These are phyloP conservation scores for Alternaria incomplexa DNA, from an alignment of 2,329 filamentous ascomycete genomes.

Conservation along the genomic window DNA sequence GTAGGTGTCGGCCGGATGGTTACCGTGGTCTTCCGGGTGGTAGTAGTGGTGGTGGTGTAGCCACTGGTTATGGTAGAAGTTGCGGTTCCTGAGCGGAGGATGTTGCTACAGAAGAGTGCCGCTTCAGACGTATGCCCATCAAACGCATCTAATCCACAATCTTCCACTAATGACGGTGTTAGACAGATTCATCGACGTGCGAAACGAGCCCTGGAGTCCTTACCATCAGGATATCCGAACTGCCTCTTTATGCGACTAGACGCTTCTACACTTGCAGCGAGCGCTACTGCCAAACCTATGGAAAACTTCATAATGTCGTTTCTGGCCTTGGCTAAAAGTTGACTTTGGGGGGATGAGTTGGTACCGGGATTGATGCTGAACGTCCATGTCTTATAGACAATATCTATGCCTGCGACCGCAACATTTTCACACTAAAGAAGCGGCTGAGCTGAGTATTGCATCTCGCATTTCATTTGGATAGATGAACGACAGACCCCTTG, in stretches of 20 bases:
- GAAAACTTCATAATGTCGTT: constrained; percentile 31
- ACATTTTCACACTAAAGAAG: constrained; percentile 2
- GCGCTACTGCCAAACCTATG: constrained; percentile 26
- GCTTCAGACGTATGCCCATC: constrained; percentile 39
- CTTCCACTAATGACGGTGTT: constrained; percentile 17
- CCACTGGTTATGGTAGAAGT: constrained; percentile 31
- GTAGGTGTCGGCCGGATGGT: constrained; percentile 29
- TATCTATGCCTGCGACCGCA: not conserved
- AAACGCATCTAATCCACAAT: constrained; percentile 40
- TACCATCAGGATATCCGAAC: constrained; percentile 31
- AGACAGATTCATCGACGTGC: not conserved
- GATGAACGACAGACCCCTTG: constrained; percentile 28
- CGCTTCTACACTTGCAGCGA: constrained; percentile 30
- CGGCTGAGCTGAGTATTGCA: constrained; percentile 19
- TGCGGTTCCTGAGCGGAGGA: constrained; percentile 34
- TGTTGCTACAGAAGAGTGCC: constrained; percentile 36
- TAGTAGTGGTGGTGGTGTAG: constrained; percentile 26
- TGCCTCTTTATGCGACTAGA: constrained; percentile 32
- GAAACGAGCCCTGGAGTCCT: not conserved
- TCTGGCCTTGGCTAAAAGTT: not conserved
- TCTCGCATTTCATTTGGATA: constrained; percentile 41
- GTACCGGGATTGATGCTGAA: constrained; percentile 8
- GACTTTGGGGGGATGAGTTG: not conserved
- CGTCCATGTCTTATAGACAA: constrained; percentile 27
- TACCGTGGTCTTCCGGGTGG: constrained; percentile 26